Evolutionary conservation across 768 basidiomycete genomes (phyloP), one percentile per base, ranked within the genome.

Genomic region (Amanita phalloides): DNA sequence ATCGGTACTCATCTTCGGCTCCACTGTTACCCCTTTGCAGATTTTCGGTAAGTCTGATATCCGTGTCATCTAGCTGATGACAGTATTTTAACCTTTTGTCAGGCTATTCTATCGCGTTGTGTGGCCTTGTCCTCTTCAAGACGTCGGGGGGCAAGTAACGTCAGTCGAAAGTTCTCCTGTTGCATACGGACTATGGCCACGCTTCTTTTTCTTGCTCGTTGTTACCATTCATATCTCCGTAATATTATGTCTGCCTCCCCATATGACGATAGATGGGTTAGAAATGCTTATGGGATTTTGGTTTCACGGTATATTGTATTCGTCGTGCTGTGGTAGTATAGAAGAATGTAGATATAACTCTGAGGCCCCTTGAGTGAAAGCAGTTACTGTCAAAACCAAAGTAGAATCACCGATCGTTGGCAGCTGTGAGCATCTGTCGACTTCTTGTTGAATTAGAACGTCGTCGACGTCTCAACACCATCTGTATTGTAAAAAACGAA

Each of bases 21-120:
- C 79, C n/a, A 64, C 66, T 10, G 82, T 99, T 61, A 86, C 90
- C 26, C 81, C 84, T 14, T 64, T 94, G 11, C 95, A 99, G 64
- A 74, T 95, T 30, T 74, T 94, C 62, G 93, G 89, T 75, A 48
- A 53, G 75, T 66, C 45, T 42, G 10, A 33, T 45, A 26, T 38
- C 23, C 47, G 3, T 11, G 38, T 49, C 39, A 25, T 37, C 30
- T 26, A 26, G 26, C 17, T 38, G 10, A 17, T 45, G 33, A 33
- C 33, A 13, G 33, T 13, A 33, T 30, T 25, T 42, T 13, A 41
- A 36, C 2, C n/a, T 28, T 44, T 37, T 26, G 25, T 6, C 60
- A 84, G 89, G 94, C 10, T 97, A 96, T 67, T 84, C 84, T 9
- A 79, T 96, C 59, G 94, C 95, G 0, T 72, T 96, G 3, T 79